Conservation (phyloP, 805 yeast species). For the Yarrowia sp. region DNA sequence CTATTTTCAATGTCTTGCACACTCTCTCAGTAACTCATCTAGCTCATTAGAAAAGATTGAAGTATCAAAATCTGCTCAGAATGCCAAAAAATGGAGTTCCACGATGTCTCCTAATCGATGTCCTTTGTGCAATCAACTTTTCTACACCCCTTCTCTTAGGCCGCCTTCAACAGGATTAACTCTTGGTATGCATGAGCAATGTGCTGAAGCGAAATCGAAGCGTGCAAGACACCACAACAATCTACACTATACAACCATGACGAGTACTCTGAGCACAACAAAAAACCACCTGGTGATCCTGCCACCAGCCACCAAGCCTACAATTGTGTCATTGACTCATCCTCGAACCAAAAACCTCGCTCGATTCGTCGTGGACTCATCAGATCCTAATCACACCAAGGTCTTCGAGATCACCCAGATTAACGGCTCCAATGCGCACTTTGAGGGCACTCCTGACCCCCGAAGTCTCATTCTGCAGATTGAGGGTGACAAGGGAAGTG, state of each 20-base stretch:
- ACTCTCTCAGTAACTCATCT: no score
- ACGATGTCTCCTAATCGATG: no score
- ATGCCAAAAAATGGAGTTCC: no score
- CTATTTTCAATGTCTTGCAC: no score
- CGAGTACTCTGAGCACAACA: constrained; percentile 21
- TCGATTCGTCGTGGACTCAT: constrained; percentile 28
- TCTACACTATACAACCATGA: neutral
- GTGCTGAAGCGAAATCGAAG: constrained; percentile 22
- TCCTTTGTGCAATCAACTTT: no score
- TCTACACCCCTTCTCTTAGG: no score
- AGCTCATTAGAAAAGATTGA: no score
- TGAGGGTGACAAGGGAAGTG: constrained; percentile 25
- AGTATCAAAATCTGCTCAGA: no score
- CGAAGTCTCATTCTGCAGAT: constrained; percentile 25
- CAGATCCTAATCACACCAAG: constrained; percentile 32
- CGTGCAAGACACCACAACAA: constrained; percentile 2
- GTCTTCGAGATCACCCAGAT: constrained; percentile 36
- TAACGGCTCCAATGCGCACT: constrained; percentile 35
- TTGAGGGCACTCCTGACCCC: constrained; percentile 27
- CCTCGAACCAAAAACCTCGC: constrained; percentile 22
- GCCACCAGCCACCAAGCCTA: constrained; percentile 22
- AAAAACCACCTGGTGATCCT: constrained; percentile 24
- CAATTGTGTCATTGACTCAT: constrained; percentile 30
- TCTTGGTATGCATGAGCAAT: constrained; percentile 24
- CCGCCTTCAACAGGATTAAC: constrained; percentile 3